Conservation (phyloP, 179 eudicot species). For the Beta macrorhiza region DNA sequence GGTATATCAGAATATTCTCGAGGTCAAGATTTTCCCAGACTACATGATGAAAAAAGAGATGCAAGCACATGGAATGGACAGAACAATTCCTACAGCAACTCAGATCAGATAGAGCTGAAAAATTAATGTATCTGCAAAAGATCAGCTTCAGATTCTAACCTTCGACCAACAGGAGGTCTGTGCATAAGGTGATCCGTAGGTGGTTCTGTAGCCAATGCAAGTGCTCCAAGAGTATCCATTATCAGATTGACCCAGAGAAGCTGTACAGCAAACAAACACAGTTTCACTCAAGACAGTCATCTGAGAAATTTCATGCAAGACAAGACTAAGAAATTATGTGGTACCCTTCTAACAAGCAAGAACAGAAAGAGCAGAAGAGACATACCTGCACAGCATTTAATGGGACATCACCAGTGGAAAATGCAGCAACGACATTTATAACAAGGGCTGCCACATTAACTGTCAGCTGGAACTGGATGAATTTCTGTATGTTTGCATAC, state of each 20-base stretch:
- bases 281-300: constrained; percentile 17
- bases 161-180: constrained; percentile 88
- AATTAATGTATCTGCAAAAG: neutral
- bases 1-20: neutral
- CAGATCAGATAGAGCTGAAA: neutral
- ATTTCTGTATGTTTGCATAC: constrained; percentile 85
- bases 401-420: constrained; percentile 84
- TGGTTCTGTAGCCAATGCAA: constrained; percentile 96
- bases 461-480: constrained; percentile 96
- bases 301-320: neutral
- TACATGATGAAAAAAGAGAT: neutral
- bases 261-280: constrained; percentile 34
- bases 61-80: neutral
- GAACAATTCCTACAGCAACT: neutral
- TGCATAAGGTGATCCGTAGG: constrained; percentile 90
- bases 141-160: constrained; percentile 46
- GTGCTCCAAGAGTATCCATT: constrained; percentile 98
- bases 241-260: constrained; percentile 95
- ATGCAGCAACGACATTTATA: constrained; percentile 89
- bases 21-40: neutral
- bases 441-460: constrained; percentile 94
- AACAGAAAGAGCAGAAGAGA: constrained; percentile 6
- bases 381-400: constrained; percentile 72
- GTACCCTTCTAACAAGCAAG: constrained; percentile 14
- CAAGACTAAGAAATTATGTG: no score